Evolutionary conservation across 768 basidiomycete genomes (phyloP).

Genomic region (Pleurotus citrinopileatus): DNA sequence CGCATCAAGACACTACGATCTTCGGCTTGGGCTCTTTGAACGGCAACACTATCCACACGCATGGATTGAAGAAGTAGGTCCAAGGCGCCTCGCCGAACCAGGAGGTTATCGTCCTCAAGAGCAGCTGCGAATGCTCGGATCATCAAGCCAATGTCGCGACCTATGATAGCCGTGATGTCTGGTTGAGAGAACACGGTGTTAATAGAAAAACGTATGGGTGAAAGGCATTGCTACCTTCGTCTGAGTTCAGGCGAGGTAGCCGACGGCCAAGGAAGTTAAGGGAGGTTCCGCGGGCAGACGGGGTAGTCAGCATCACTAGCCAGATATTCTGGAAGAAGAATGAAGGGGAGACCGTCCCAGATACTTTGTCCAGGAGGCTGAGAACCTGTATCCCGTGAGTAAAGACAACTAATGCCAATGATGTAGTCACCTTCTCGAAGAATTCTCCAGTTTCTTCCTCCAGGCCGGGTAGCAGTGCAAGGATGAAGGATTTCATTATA

Average conservation of each 20-base stretch:
- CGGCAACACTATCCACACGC: slow-evolving; percentile 66
- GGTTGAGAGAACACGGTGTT: not conserved
- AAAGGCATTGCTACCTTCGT: slow-evolving; percentile 54
- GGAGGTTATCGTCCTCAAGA: slow-evolving; percentile 89
- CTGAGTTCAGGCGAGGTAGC: slow-evolving; percentile 63
- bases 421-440: slow-evolving; percentile 74
- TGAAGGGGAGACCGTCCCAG: slow-evolving; percentile 77
- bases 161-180: slow-evolving; percentile 74
- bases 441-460: slow-evolving; percentile 98
- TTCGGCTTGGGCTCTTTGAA: slow-evolving; percentile 64
- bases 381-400: slow-evolving; percentile 55
- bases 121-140: slow-evolving; percentile 89
- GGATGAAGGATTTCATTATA: slow-evolving; percentile 90
- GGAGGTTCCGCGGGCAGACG: slow-evolving; percentile 80
- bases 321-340: slow-evolving; percentile 97
- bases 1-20: slow-evolving; percentile 85
- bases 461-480: slow-evolving; percentile 90
- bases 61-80: slow-evolving; percentile 82
- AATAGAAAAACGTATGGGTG: not conserved
- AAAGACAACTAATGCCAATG: not conserved
- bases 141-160: slow-evolving; percentile 89
- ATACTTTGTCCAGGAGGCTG: slow-evolving; percentile 73
- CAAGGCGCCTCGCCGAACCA: slow-evolving; percentile 83
- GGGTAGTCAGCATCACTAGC: slow-evolving; percentile 89
- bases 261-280: slow-evolving; percentile 85